Conservation (phyloP, 225 moss, liverwort and hornwort species). For the Climacium dendroides region DNA sequence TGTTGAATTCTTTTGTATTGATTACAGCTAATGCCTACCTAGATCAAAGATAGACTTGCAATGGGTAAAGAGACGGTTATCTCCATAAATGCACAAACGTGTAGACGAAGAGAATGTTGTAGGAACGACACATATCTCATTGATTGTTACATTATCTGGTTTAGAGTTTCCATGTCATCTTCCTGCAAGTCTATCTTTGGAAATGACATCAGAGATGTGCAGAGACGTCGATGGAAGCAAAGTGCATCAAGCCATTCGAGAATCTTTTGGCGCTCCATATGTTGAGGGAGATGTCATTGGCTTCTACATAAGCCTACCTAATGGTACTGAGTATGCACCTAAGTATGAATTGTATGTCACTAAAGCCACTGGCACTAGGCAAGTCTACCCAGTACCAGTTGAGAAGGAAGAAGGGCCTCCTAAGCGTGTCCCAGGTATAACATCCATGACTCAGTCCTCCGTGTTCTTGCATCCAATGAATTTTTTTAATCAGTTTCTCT, state of each 20-base stretch:
- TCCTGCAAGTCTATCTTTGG: neutral
- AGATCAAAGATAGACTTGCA: neutral
- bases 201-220: conserved; percentile 1
- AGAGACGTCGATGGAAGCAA: conserved; percentile 93
- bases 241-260: conserved; percentile 77
- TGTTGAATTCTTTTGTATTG: neutral
- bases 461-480: neutral
- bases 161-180: neutral
- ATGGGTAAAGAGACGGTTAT: neutral
- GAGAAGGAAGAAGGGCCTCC: conserved; percentile 75
- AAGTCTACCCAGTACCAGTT: conserved; percentile 47
- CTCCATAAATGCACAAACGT: neutral
- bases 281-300: conserved; percentile 80
- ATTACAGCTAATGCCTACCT: neutral
- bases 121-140: neutral
- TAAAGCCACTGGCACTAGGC: conserved; percentile 14
- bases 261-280: conserved; percentile 55
- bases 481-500: neutral
- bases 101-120: neutral
- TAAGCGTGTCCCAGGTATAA: conserved; percentile 71
- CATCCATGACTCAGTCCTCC: neutral
- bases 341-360: conserved; percentile 44
- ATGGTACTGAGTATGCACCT: conserved; percentile 53
- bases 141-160: neutral
- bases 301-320: conserved; percentile 85